Percentiles rank a stretch among this genome's conserved stretches.
These are phyloP conservation scores for Lactarius sanguifluus DNA, from an alignment of 768 basidiomycete genomes.

Conservation along the genomic window DNA sequence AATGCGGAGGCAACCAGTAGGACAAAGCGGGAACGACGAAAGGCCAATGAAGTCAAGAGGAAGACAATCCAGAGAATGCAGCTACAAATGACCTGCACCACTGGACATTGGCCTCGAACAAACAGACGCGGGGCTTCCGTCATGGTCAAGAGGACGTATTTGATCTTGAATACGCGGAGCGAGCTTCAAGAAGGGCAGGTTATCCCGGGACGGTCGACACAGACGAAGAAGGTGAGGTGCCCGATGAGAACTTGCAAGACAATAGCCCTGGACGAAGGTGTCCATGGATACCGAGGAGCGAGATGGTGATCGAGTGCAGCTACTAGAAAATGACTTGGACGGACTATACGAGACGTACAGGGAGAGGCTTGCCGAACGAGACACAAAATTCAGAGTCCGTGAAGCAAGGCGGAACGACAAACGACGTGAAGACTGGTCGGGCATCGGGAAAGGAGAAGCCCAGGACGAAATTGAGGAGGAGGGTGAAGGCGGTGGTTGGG, in stretches of 20 bases:
- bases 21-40: constrained; percentile 76
- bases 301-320: constrained; percentile 58
- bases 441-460: constrained; percentile 49
- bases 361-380: constrained; percentile 73
- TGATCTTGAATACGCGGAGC: constrained; percentile 69
- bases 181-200: constrained; percentile 41
- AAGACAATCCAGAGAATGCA: constrained; percentile 94
- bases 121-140: constrained; percentile 71
- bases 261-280: constrained; percentile 45
- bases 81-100: constrained; percentile 96
- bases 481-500: constrained; percentile 63
- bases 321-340: constrained; percentile 85
- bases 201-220: constrained; percentile 33
- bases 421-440: constrained; percentile 79
- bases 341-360: constrained; percentile 86
- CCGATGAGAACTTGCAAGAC: constrained; percentile 41
- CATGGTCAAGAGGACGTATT: constrained; percentile 86
- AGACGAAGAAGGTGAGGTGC: constrained; percentile 46
- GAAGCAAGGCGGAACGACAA: constrained; percentile 72
- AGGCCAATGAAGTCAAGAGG: constrained; percentile 84
- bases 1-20: constrained; percentile 74
- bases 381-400: constrained; percentile 84
- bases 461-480: constrained; percentile 41
- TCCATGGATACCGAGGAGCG: constrained; percentile 64
- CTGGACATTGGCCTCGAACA: constrained; percentile 92